Conservation (phyloP, 495 filamentous ascomycete species). For the Aspergillus egyptiacus region DNA sequence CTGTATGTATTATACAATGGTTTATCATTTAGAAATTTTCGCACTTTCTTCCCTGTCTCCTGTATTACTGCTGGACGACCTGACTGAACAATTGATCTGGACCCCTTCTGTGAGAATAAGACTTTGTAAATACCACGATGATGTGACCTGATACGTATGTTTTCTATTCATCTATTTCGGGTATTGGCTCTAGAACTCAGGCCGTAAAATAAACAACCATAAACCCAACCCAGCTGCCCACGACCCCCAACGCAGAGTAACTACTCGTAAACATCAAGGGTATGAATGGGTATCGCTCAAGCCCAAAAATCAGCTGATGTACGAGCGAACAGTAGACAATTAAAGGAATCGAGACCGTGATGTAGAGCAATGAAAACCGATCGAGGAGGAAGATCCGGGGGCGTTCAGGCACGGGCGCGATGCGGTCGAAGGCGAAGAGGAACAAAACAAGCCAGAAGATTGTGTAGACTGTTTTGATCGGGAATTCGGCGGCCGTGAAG, state of each 20-base stretch:
- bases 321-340: conserved; percentile 82
- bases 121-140: too few species aligned
- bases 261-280: conserved; percentile 96
- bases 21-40: background rate
- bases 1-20: background rate
- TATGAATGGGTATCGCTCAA: conserved; percentile 74
- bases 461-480: conserved; percentile 88
- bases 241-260: conserved; percentile 90
- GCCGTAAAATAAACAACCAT: conserved; percentile 86
- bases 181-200: conserved; percentile 29
- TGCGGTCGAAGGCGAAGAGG: conserved; percentile 74
- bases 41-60: too few species aligned
- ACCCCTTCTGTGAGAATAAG: too few species aligned
- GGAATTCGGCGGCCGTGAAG: conserved; percentile 86
- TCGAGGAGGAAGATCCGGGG: conserved; percentile 82
- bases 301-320: conserved; percentile 75
- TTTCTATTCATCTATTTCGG: too few species aligned
- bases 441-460: conserved; percentile 87
- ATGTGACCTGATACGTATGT: too few species aligned
- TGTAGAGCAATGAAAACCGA: conserved; percentile 82
- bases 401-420: conserved; percentile 72
- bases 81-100: too few species aligned
- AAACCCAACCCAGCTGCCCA: conserved; percentile 95
- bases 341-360: conserved; percentile 78
- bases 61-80: too few species aligned